These are phyloP conservation scores for Paramyrothecium roridum DNA, from an alignment of 2,329 filamentous ascomycete species.

Conservation along the genomic window DNA sequence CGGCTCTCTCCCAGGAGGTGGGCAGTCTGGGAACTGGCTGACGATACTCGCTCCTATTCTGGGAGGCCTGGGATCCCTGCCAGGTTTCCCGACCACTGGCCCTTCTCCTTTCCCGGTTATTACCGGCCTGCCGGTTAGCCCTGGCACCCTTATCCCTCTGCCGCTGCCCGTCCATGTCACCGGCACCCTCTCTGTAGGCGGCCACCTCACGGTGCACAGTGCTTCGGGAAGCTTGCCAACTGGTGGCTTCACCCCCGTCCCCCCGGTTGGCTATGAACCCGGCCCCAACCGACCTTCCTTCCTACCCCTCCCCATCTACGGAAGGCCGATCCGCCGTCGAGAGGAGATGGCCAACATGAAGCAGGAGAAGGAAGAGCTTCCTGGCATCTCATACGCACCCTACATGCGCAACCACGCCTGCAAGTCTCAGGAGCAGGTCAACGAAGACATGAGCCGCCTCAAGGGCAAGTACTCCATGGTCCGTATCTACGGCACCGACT, in stretches of 20 bases:
- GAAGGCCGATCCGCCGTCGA: background rate
- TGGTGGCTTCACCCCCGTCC: background rate
- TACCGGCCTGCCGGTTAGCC: background rate
- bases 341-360: background rate
- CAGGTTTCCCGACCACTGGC: background rate
- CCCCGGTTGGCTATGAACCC: background rate
- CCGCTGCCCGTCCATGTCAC: background rate
- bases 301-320: background rate
- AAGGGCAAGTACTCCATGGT: constrained; percentile 56
- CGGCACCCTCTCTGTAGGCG: background rate
- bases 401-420: constrained; percentile 55
- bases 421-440: constrained; percentile 63
- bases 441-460: constrained; percentile 58
- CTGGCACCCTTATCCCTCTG: background rate
- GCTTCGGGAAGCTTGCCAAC: background rate
- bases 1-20: background rate
- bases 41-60: background rate
- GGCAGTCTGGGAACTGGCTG: background rate
- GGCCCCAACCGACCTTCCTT: background rate
- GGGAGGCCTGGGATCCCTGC: background rate
- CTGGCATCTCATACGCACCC: constrained; percentile 47
- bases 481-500: constrained; percentile 79
- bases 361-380: constrained; percentile 13
- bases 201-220: background rate
- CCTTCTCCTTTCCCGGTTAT: background rate